These are phyloP conservation scores for Colletotrichum spaethianum DNA, from an alignment of 2,329 filamentous ascomycete genomes.

Conservation along the genomic window DNA sequence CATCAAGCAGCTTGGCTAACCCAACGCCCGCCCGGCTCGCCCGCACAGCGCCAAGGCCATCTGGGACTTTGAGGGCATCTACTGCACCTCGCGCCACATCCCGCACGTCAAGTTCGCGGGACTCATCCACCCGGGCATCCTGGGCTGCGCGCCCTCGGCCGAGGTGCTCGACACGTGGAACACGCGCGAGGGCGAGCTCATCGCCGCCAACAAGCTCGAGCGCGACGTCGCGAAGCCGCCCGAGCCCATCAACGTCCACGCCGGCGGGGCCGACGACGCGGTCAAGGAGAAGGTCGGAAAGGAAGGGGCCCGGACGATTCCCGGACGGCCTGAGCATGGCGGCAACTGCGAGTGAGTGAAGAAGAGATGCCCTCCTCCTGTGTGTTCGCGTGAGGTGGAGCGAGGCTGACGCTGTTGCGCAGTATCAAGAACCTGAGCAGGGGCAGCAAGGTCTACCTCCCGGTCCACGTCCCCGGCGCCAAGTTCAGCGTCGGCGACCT, in stretches of 20 bases:
- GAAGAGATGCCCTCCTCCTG: not conserved
- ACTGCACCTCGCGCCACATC: constrained; percentile 89
- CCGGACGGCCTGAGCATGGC: constrained; percentile 87
- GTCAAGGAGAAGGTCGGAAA: constrained; percentile 77
- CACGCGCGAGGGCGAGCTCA: constrained; percentile 83
- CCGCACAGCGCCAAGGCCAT: constrained; percentile 66
- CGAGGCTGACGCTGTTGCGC: constrained; percentile 28
- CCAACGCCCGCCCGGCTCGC: not conserved
- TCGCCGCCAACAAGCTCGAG: constrained; percentile 75
- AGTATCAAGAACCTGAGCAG: constrained; percentile 85
- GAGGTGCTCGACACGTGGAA: constrained; percentile 89
- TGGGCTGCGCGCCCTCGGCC: constrained; percentile 88
- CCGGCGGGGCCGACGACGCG: constrained; percentile 72
- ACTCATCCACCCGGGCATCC: constrained; percentile 91
- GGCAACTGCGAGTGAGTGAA: constrained; percentile 81
- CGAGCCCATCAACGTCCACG: constrained; percentile 78
- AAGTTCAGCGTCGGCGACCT: constrained; percentile 93
- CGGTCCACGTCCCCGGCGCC: constrained; percentile 87
- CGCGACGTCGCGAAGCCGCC: constrained; percentile 85
- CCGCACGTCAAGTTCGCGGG: constrained; percentile 90
- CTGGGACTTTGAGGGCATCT: constrained; percentile 71
- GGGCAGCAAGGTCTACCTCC: constrained; percentile 87
- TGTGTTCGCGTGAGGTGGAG: not conserved
- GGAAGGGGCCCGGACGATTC: constrained; percentile 89
- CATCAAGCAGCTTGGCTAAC: not conserved